These are phyloP conservation scores for Taphrina sp. DNA, from an alignment of 1,139 yeast species.

Conservation along the genomic window DNA sequence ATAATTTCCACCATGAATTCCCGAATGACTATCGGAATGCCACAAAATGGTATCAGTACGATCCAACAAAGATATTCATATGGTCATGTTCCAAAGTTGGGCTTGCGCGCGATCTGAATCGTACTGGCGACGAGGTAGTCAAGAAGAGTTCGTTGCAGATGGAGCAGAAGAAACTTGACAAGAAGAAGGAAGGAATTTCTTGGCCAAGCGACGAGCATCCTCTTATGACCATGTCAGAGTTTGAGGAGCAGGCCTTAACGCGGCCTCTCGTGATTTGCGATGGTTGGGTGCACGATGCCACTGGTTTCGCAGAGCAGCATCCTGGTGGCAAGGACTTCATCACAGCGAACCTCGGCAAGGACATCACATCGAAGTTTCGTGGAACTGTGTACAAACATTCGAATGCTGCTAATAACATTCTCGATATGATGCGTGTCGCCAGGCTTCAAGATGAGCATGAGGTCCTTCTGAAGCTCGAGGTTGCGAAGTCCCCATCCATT, in stretches of 20 bases:
- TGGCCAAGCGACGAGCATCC: conserved; percentile 89
- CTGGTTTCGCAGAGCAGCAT: conserved; percentile 79
- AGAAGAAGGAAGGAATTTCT: conserved; percentile 68
- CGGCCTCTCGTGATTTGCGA: conserved; percentile 73
- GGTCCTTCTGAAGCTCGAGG: no score
- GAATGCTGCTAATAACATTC: conserved; percentile 93
- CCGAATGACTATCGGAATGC: conserved; percentile 98
- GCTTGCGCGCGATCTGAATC: conserved; percentile 83
- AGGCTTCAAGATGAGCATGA: conserved; percentile 86
- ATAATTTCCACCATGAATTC: conserved; percentile 98
- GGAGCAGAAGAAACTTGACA: conserved; percentile 90
- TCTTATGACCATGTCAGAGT: conserved; percentile 83
- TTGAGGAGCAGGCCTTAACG: conserved; percentile 62
- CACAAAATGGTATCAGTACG: conserved; percentile 96
- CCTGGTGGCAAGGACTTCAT: conserved; percentile 95
- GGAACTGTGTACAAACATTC: conserved; percentile 98
- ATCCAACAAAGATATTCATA: conserved; percentile 86
- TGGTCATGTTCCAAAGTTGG: conserved; percentile 72
- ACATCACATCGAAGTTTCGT: conserved; percentile 93
- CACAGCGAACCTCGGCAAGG: conserved; percentile 85
- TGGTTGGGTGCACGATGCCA: conserved; percentile 92
- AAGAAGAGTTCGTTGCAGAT: conserved; percentile 96
- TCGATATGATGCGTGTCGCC: conserved; percentile 94
- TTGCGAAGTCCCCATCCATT: no score
- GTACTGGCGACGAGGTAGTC: conserved; percentile 90